Evolutionary conservation across 2,329 filamentous ascomycete genomes (phyloP).

Genomic region (Trichoderma sp.): DNA sequence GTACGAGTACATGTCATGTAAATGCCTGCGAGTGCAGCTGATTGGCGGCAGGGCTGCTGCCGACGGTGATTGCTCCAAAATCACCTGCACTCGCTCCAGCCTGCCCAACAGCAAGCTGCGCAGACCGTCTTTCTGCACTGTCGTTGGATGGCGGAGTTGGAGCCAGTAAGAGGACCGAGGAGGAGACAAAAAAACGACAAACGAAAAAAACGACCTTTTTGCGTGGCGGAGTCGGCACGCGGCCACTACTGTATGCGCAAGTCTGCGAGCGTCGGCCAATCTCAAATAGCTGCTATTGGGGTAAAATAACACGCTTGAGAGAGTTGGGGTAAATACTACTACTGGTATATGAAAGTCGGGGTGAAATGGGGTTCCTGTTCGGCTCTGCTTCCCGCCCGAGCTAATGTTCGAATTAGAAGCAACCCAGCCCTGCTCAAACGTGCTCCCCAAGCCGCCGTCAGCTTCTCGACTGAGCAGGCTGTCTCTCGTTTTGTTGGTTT

Average conservation of each 20-base stretch:
- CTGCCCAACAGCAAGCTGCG: constrained; percentile 6
- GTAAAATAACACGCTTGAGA: background rate
- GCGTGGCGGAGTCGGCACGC: background rate
- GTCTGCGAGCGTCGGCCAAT: background rate
- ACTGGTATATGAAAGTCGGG: background rate
- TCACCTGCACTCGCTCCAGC: background rate
- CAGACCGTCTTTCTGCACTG: constrained; percentile 6
- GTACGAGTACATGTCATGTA: background rate
- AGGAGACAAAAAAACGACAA: background rate
- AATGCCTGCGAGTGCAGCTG: background rate
- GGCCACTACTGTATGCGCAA: background rate
- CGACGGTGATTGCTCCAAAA: constrained; percentile 9
- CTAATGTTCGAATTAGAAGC: background rate
- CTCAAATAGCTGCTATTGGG: background rate
- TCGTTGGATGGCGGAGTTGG: constrained; percentile 7
- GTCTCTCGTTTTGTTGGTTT: background rate
- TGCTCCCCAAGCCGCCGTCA: background rate
- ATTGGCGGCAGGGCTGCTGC: constrained; percentile 1
- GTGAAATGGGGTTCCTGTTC: background rate
- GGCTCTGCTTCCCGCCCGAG: background rate
- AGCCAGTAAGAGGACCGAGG: background rate
- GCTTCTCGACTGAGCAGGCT: background rate
- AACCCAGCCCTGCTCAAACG: background rate
- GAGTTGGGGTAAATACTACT: background rate
- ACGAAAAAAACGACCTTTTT: background rate